phyloP scores from a whole-genome alignment of 805 yeast species.

The Saturnispora saitoi region DNA sequence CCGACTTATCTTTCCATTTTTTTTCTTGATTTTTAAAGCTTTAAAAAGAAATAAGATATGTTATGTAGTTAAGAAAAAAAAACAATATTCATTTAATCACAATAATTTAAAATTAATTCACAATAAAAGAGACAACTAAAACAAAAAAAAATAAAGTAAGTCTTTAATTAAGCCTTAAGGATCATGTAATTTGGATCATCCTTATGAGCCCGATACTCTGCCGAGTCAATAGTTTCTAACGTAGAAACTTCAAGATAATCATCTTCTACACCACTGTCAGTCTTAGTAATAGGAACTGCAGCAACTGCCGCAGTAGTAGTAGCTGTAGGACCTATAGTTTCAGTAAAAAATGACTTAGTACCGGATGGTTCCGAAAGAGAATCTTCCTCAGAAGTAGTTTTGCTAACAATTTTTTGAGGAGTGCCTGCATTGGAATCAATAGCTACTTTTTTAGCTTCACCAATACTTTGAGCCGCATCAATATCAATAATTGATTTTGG shows the following conservation, averaged over 20 bases:
- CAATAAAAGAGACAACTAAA: neutral
- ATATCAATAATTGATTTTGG: neutral
- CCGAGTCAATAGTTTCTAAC: conserved; percentile 43
- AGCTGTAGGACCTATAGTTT: conserved; percentile 18
- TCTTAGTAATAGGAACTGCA: neutral
- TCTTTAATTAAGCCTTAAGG: conserved; percentile 12
- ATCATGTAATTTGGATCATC: conserved; percentile 43
- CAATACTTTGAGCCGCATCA: neutral
- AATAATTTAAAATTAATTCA: neutral
- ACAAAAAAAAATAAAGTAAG: neutral
- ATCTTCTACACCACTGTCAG: conserved; percentile 5
- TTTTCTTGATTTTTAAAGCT: neutral
- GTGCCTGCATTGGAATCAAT: conserved; percentile 1
- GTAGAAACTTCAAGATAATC: conserved; percentile 29
- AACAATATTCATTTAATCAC: neutral
- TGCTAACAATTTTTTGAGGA: conserved; percentile 6
- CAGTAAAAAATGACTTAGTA: conserved; percentile 26
- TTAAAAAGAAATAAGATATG: neutral
- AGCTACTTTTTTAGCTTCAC: conserved; percentile 9
- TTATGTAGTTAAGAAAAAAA: neutral
- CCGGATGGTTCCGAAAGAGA: conserved; percentile 18
- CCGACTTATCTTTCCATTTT: neutral
- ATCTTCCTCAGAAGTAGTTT: conserved; percentile 12
- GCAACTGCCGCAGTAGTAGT: conserved; percentile 7
- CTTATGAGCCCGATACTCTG: conserved; percentile 37